Conservation (phyloP, 2,329 filamentous ascomycete species). For the Teratosphaeria pseudoeucalypti region DNA sequence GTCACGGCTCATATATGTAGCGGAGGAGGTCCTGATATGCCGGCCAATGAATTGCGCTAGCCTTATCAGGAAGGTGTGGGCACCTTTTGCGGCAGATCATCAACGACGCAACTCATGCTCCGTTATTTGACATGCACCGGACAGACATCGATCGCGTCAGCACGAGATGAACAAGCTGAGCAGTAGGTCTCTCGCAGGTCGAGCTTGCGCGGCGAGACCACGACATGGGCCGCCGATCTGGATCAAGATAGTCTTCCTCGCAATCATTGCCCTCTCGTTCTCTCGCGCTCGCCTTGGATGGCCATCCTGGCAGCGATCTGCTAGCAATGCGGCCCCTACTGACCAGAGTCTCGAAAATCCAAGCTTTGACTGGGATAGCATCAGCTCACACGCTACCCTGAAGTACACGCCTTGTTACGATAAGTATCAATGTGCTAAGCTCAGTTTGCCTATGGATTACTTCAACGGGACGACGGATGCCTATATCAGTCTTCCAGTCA, state of each 20-base stretch:
- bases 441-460: conserved; percentile 39
- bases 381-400: conserved; percentile 4
- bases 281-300: background rate
- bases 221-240: background rate
- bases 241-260: background rate
- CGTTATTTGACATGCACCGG: background rate
- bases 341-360: background rate
- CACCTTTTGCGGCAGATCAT: no score
- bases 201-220: background rate
- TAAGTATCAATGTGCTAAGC: conserved; percentile 37
- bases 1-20: background rate
- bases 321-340: background rate
- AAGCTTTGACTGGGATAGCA: conserved; percentile 8
- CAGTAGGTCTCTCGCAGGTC: background rate
- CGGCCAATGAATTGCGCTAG: background rate
- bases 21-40: background rate
- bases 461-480: conserved; percentile 29
- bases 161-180: background rate
- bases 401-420: conserved; percentile 30
- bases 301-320: background rate
- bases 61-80: background rate
- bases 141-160: background rate
- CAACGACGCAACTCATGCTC: background rate
- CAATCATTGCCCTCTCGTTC: background rate
- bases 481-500: conserved; percentile 34